phyloP scores from a whole-genome alignment of 2,329 filamentous ascomycete species.

The Zarea fungicola region DNA sequence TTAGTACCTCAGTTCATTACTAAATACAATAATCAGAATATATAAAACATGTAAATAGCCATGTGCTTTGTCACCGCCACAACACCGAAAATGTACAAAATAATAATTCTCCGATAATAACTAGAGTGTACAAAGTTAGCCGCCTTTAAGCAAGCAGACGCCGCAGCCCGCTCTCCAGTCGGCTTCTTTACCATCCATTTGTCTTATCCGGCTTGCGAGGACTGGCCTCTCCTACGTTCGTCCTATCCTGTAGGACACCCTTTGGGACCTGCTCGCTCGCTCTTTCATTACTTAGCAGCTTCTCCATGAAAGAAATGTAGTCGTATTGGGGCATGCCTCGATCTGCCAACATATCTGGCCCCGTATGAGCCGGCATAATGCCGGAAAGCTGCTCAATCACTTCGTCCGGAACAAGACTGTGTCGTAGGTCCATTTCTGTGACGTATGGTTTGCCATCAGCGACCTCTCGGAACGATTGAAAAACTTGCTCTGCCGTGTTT shows the following conservation, averaged over 20 bases:
- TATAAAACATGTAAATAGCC: conserved; percentile 4
- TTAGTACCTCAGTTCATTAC: neutral
- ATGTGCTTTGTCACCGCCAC: conserved; percentile 1
- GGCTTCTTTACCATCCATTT: conserved; percentile 26
- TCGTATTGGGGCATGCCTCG: conserved; percentile 83
- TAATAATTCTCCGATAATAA: conserved; percentile 6
- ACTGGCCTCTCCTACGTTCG: conserved; percentile 27
- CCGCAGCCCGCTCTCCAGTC: neutral
- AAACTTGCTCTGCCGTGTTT: conserved; percentile 97
- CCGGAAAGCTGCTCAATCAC: conserved; percentile 88
- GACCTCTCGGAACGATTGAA: conserved; percentile 95
- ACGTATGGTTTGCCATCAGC: conserved; percentile 98
- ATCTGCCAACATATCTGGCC: conserved; percentile 82
- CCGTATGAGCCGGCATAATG: conserved; percentile 78
- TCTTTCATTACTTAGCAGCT: conserved; percentile 53
- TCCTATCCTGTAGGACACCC: conserved; percentile 30
- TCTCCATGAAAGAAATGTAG: conserved; percentile 97
- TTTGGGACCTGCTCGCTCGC: conserved; percentile 23
- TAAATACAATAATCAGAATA: neutral
- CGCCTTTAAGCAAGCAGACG: neutral
- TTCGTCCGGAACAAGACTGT: conserved; percentile 92
- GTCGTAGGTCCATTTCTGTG: conserved; percentile 92
- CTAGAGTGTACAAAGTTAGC: conserved; percentile 2
- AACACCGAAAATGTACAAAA: conserved; percentile 11
- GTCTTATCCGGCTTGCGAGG: conserved; percentile 28